These are phyloP conservation scores for Pachyrhizus erosus DNA, from an alignment of 306 rosid genomes.

Conservation along the genomic window DNA sequence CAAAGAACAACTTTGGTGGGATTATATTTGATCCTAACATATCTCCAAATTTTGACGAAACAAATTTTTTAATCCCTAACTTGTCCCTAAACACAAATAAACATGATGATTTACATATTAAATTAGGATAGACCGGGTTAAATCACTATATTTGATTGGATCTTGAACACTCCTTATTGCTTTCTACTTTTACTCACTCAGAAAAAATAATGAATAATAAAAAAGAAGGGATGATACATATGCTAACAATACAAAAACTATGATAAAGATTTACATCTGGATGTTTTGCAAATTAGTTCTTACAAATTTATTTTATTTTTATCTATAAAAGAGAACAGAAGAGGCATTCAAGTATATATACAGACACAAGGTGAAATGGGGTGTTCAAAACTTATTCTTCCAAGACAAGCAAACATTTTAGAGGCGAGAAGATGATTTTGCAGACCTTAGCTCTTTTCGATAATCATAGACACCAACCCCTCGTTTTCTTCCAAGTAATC, in stretches of 20 bases:
- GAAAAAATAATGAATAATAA: neutral
- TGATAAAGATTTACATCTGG: neutral
- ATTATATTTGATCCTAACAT: no score
- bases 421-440: slow-evolving; percentile 62
- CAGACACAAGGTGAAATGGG: neutral
- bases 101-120: no score
- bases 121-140: no score
- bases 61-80: no score
- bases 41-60: no score
- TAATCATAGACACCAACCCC: slow-evolving; percentile 88
- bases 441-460: slow-evolving; percentile 34
- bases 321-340: neutral
- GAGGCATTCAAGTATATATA: neutral
- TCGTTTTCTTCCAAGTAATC: slow-evolving; percentile 80
- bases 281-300: neutral
- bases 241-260: neutral
- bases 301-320: neutral
- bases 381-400: neutral
- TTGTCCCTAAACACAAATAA: no score
- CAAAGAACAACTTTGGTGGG: no score
- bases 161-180: no score
- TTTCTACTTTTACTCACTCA: neutral
- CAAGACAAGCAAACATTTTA: slow-evolving; percentile 23
- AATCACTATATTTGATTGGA: no score
- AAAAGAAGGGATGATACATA: neutral